phyloP scores from a whole-genome alignment of 352 stramenopile species.

The Pelagophyceae sp. region DNA sequence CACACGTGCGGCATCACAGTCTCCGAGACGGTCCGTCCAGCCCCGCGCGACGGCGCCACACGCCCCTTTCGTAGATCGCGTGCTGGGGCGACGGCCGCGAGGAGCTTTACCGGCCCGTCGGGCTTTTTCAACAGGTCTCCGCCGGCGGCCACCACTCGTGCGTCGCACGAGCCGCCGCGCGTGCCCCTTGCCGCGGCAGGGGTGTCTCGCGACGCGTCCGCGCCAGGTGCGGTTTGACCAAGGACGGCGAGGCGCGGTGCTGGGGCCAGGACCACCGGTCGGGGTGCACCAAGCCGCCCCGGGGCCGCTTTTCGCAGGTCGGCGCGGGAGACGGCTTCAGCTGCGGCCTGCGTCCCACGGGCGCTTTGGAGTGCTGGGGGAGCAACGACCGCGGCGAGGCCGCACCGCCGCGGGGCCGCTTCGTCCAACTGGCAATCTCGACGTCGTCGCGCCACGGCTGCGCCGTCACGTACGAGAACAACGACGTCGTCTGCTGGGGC shows the following conservation, averaged over 20 bases:
- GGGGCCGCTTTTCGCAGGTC: slow-evolving; percentile 60
- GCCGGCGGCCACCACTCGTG: slow-evolving; percentile 60
- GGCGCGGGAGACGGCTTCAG: slow-evolving; percentile 56
- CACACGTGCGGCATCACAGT: slow-evolving; percentile 62
- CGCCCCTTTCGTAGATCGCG: too few relatives aligned
- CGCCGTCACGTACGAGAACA: slow-evolving; percentile 26
- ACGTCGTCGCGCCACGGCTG: slow-evolving; percentile 56
- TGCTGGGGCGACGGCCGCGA: slow-evolving; percentile 58
- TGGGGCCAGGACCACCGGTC: slow-evolving; percentile 46
- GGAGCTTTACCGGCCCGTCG: slow-evolving; percentile 41
- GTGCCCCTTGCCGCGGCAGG: too few relatives aligned
- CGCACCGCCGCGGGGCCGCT: slow-evolving; percentile 44
- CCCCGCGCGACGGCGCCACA: too few relatives aligned
- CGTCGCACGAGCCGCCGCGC: too few relatives aligned
- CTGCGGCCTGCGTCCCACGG: slow-evolving; percentile 45
- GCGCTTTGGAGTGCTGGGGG: slow-evolving; percentile 67
- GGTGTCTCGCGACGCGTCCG: too few relatives aligned
- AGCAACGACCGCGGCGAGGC: slow-evolving; percentile 59
- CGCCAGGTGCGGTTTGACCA: slow-evolving; percentile 65
- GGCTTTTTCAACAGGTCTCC: slow-evolving; percentile 66
- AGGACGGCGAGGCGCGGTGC: slow-evolving; percentile 60
- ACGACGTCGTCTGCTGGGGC: slow-evolving; percentile 16
- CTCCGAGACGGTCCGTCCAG: slow-evolving; percentile 65
- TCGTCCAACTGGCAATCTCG: slow-evolving; percentile 49
- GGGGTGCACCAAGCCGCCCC: slow-evolving; percentile 39